Base-by-base conservation (phyloP, 2,329 filamentous ascomycete species). In the Simplicillium sp. region DNA sequence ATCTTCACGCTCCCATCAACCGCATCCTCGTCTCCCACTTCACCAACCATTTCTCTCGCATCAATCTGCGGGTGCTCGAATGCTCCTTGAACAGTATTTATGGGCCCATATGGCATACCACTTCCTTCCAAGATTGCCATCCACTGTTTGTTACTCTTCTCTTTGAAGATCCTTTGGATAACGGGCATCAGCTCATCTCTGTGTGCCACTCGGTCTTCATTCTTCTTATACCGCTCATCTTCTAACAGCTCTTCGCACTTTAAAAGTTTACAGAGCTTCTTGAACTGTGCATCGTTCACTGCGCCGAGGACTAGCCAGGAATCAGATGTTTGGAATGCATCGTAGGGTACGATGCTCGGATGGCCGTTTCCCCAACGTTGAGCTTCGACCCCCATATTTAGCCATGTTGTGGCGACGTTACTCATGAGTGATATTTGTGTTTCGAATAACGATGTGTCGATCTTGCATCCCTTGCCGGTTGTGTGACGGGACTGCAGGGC, bases 11-110 rank as follows among this genome's bases (percentile, higher is more conserved):
- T 25, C 20, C 20, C 20, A 9, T 9, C 20, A 25, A 25, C 20
- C 20, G 46, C 40, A 9, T 43, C 38, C n/a, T 41, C 43, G 13
- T 43, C 46, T 7, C 55, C 29, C 2, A 65, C 52, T 11, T 40
- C 13, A 4, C 40, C 20, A 12, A 50, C 34, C 20, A 25, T 25
- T 25, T 25, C 20, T 25, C 20, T 25, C 12, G 31, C 12, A 15
- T 15, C 31, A n/a, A 33, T 15, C 15, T 33, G 31, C 31, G 31
- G 31, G 31, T 33, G 31, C 12, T 33, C 31, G 15, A 33, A 33
- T 6, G 31, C 31, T 15, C 15, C 15, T 33, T 33, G 13, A n/a
- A 33, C 15, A 13, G 31, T 33, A 15, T 33, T 33, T 5, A 33
- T 33, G 6, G 31, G 31, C 13, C 31, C 31, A 13, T 33, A 33